Percentiles rank a stretch among this genome's conserved stretches.
Evolutionary conservation across 2,329 filamentous ascomycete species (phyloP).

Genomic region (Stachybotrys chlorohalonatus): DNA sequence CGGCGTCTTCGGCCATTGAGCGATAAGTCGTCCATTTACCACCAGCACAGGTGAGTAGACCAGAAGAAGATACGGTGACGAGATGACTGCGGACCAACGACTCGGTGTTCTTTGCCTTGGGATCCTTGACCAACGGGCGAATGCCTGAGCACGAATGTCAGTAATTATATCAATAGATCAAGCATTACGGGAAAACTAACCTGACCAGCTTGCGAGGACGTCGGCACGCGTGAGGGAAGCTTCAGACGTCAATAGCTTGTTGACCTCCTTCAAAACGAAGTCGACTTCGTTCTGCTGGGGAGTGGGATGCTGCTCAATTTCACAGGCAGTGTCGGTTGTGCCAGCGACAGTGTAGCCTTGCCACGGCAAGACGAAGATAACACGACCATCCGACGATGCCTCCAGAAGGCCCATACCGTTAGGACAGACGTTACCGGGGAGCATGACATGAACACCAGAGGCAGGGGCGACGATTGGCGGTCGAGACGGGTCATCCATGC

Average conservation of each 20-base stretch:
- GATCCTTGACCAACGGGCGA: conserved; percentile 76
- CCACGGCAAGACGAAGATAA: conserved; percentile 92
- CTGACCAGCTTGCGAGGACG: conserved; percentile 84
- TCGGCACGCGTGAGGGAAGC: conserved; percentile 79
- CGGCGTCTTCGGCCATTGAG: conserved; percentile 85
- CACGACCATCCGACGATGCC: conserved; percentile 79
- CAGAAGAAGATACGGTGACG: conserved; percentile 68
- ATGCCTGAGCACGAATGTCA: conserved; percentile 34
- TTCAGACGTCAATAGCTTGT: conserved; percentile 72
- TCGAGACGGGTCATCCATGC: conserved; percentile 64
- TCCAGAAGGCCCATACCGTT: conserved; percentile 83
- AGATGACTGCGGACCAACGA: conserved; percentile 83
- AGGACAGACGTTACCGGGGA: conserved; percentile 80
- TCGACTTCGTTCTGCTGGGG: conserved; percentile 77
- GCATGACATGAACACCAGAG: conserved; percentile 76
- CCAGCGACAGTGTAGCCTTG: conserved; percentile 88
- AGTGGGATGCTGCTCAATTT: conserved; percentile 63
- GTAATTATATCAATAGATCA: background rate
- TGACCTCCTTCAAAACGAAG: conserved; percentile 80
- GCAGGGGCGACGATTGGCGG: conserved; percentile 70
- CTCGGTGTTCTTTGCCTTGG: conserved; percentile 76
- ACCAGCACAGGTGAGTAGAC: conserved; percentile 75
- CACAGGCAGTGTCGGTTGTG: conserved; percentile 71
- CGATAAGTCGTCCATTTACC: conserved; percentile 93
- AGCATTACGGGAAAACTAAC: conserved; percentile 27